Evolutionary conservation across 2,329 filamentous ascomycete species (phyloP).

Genomic region (Fusarium proliferatum): DNA sequence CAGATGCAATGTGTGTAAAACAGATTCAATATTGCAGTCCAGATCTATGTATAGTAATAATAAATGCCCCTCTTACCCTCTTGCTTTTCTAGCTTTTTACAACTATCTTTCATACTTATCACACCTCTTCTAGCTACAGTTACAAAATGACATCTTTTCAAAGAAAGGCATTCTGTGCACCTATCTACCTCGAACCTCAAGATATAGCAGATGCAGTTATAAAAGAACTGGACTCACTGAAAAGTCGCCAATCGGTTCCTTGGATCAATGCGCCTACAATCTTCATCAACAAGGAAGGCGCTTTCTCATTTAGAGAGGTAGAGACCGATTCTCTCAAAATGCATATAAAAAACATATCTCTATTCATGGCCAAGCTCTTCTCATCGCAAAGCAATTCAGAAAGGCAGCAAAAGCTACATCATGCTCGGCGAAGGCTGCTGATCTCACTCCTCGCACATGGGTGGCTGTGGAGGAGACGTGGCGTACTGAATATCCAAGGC

Average conservation of each 20-base stretch:
- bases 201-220: not conserved
- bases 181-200: not conserved
- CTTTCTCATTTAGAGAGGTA: not conserved
- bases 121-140: not conserved
- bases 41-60: too few species aligned
- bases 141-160: not conserved
- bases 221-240: fast-evolving
- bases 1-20: too few species aligned
- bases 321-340: not conserved
- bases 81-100: too few species aligned
- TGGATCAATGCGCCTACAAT: not conserved
- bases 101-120: too few species aligned
- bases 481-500: not conserved
- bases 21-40: too few species aligned
- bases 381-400: not conserved
- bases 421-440: not conserved
- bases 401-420: not conserved
- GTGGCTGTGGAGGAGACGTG: not conserved
- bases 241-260: not conserved
- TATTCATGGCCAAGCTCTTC: not conserved
- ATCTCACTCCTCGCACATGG: not conserved
- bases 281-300: not conserved
- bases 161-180: not conserved
- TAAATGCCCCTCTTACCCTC: too few species aligned
- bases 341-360: not conserved